Evolutionary conservation across 495 filamentous ascomycete species (phyloP).

Genomic region (Tuber indicum): DNA sequence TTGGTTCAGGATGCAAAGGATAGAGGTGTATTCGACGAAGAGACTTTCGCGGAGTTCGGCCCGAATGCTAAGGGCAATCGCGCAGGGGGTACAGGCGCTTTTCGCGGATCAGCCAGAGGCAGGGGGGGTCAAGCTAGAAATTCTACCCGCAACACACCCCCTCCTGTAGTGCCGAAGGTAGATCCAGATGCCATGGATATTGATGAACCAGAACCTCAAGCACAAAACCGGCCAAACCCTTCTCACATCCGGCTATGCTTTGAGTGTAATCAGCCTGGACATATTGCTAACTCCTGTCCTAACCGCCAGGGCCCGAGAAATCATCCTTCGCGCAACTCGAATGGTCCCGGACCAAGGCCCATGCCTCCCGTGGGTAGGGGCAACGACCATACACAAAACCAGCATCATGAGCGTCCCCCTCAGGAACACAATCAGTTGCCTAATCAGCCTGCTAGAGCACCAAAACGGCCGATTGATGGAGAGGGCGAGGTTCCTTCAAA

Average conservation of each 20-base stretch:
- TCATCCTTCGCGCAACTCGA: background rate
- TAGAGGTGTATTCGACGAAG: constrained; percentile 69
- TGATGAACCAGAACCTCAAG: constrained; percentile 21
- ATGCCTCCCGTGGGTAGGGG: background rate
- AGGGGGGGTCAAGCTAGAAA: constrained; percentile 19
- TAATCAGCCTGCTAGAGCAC: background rate
- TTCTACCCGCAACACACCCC: constrained; percentile 8
- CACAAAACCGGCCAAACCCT: constrained; percentile 2
- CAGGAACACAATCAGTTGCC: background rate
- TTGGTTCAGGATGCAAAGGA: constrained; percentile 71
- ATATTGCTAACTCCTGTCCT: constrained; percentile 4
- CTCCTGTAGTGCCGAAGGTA: constrained; percentile 4
- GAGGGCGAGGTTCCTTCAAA: background rate
- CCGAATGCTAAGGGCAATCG: constrained; percentile 18
- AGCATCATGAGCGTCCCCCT: background rate
- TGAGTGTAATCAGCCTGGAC: background rate
- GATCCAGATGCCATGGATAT: constrained; percentile 38
- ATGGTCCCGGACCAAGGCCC: background rate
- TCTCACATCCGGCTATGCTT: background rate
- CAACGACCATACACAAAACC: background rate
- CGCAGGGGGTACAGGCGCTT: constrained; percentile 7
- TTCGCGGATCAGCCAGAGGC: background rate
- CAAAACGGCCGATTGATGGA: background rate
- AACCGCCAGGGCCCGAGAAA: constrained; percentile 1
- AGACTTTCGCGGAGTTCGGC: constrained; percentile 40